phyloP scores from a whole-genome alignment of 768 basidiomycete species.

The Lactarius sanguifluus region DNA sequence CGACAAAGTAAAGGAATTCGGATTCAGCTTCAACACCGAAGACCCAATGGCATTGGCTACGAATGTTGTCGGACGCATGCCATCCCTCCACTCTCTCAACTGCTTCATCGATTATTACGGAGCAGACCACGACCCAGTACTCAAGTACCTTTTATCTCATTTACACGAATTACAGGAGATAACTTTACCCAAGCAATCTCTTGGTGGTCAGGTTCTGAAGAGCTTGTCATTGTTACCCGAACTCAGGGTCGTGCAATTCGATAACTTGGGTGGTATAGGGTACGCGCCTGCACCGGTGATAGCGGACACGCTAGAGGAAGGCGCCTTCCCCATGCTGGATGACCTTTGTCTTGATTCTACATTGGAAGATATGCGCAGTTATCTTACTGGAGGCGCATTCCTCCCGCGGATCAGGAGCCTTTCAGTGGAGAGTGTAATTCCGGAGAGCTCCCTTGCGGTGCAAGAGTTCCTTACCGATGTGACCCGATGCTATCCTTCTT shows the following conservation, averaged over 20 bases:
- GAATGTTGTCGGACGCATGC: conserved; percentile 28
- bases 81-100: conserved; percentile 19
- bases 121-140: not conserved
- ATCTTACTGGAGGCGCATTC: conserved; percentile 23
- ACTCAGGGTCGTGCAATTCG: conserved; percentile 23
- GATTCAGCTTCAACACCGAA: conserved; percentile 1
- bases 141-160: conserved; percentile 17
- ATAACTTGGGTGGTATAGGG: conserved; percentile 13
- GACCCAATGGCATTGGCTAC: not conserved
- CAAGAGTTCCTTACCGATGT: conserved; percentile 22
- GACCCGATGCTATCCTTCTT: conserved; percentile 21
- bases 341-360: conserved; percentile 27
- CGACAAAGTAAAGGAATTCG: conserved; percentile 26
- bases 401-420: conserved; percentile 23
- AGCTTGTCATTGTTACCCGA: conserved; percentile 21
- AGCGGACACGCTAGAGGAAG: conserved; percentile 10
- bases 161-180: conserved; percentile 19
- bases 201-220: conserved; percentile 13
- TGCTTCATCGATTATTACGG: not conserved
- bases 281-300: not conserved
- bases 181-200: conserved; percentile 19
- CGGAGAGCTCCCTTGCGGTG: conserved; percentile 13
- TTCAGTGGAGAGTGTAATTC: conserved; percentile 20
- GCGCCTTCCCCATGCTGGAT: conserved; percentile 23
- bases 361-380: conserved; percentile 23